Conservation (phyloP, 1,284 basidiomycete genomes). For the Sparassis latifolia region DNA sequence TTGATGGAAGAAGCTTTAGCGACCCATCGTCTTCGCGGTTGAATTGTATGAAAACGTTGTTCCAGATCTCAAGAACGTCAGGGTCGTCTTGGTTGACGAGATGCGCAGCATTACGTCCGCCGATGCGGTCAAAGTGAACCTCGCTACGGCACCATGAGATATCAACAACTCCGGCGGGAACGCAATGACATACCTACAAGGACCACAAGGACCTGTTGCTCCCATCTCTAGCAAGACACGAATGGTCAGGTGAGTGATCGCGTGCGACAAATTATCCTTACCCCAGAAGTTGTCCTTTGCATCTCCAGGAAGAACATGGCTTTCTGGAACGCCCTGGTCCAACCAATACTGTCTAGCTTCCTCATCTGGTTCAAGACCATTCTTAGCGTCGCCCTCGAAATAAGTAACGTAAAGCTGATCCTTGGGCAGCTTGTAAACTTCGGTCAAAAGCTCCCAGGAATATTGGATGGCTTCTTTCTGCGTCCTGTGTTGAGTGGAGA, state of each 20-base stretch:
- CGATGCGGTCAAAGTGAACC: slow-evolving; percentile 95
- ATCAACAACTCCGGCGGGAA: background rate
- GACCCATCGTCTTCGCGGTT: slow-evolving; percentile 90
- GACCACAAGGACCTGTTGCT: slow-evolving; percentile 94
- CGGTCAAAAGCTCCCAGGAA: slow-evolving; percentile 93
- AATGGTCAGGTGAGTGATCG: background rate
- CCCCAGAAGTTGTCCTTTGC: slow-evolving; percentile 99
- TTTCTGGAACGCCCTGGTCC: slow-evolving; percentile 80
- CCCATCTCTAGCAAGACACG: slow-evolving; percentile 77
- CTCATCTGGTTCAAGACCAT: slow-evolving; percentile 83
- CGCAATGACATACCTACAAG: slow-evolving; percentile 66
- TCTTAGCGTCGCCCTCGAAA: slow-evolving; percentile 89
- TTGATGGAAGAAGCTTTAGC: slow-evolving; percentile 78
- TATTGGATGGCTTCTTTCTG: slow-evolving; percentile 89
- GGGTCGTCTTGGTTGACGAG: slow-evolving; percentile 96
- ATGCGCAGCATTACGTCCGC: slow-evolving; percentile 85
- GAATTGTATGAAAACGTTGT: slow-evolving; percentile 99
- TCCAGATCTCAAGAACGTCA: slow-evolving; percentile 98
- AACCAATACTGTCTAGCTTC: slow-evolving; percentile 89
- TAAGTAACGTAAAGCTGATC: slow-evolving; percentile 97
- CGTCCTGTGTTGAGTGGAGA: background rate
- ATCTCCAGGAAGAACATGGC: slow-evolving; percentile 90
- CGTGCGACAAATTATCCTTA: slow-evolving; percentile 23
- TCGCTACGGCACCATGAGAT: slow-evolving; percentile 48
- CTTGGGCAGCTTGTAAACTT: slow-evolving; percentile 82